phyloP scores from a whole-genome alignment of 768 basidiomycete species.

The Calocybe indica region DNA sequence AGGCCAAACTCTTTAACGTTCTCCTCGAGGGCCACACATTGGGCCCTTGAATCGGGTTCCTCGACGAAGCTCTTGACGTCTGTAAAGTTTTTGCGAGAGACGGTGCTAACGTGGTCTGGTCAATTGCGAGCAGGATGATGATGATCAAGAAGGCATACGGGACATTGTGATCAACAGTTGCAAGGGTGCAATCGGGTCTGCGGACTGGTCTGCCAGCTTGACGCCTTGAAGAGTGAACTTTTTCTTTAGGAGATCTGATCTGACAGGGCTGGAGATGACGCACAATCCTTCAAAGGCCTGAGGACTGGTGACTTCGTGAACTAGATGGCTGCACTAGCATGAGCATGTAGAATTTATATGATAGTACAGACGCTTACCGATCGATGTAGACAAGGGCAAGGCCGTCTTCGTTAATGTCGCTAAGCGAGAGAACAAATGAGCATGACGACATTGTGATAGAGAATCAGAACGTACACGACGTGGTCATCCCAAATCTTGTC shows the following conservation, averaged over 20 bases:
- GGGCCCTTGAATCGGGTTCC: slow-evolving; percentile 82
- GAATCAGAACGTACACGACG: slow-evolving; percentile 59
- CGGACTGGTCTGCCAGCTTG: slow-evolving; percentile 74
- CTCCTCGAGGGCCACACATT: slow-evolving; percentile 78
- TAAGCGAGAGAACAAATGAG: slow-evolving; percentile 20
- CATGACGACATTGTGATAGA: background rate
- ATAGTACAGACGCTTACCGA: slow-evolving; percentile 34
- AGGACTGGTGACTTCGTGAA: slow-evolving; percentile 92
- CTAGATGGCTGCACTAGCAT: slow-evolving; percentile 39
- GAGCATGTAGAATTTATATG: background rate
- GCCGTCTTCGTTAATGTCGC: slow-evolving; percentile 69
- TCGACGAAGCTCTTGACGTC: slow-evolving; percentile 68
- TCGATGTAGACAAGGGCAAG: slow-evolving; percentile 81
- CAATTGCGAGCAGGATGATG: background rate
- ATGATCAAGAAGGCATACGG: slow-evolving; percentile 47
- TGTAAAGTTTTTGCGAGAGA: slow-evolving; percentile 70
- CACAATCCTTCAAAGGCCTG: slow-evolving; percentile 88
- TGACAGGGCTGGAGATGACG: slow-evolving; percentile 17
- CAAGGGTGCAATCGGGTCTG: slow-evolving; percentile 83
- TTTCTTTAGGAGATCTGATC: slow-evolving; percentile 8
- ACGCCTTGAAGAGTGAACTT: slow-evolving; percentile 34
- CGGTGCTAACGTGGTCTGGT: slow-evolving; percentile 40
- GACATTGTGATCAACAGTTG: slow-evolving; percentile 85
- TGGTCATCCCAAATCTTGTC: slow-evolving; percentile 99
- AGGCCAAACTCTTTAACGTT: slow-evolving; percentile 90